Base-by-base conservation (phyloP, 1,284 basidiomycete species). In the Ceratobasidium sp. region DNA sequence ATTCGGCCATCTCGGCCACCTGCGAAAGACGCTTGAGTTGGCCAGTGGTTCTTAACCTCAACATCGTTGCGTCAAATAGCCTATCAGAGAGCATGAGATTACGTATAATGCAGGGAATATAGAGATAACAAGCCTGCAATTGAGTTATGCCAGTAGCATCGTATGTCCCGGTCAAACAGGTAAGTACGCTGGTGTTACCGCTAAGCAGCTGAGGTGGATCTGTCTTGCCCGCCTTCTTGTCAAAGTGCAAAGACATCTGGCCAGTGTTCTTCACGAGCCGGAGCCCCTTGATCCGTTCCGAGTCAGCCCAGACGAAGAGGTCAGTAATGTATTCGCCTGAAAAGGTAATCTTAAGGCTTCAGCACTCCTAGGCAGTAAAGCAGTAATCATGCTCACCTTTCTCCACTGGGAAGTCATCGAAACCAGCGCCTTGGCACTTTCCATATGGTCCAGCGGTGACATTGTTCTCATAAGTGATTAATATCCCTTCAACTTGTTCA, bases 321-420 rank as follows among this genome's bases (percentile, higher is more conserved):
- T 67, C 46, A 10, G 65, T 67, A 48, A 67, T 67, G 50, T 30
- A 48, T 67, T 67, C 65, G 16, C 27, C 65, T 67, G n/a, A n/a
- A 23, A 30, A 8, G 10, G 4, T 18, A 23, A 48, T 27, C 8
- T 16, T 67, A 10, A 12, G n/a, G 10, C 3, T 23, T 48, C 8
- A 6, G 5, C 20, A 27, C 7, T 14, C 48, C 27, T 30, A 30
- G 27, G 27, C 27, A 30, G 27, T 30, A 30, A 10, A 12, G n/a
- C 41, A 48, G 30, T 48, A 30, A 27, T 50, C 18, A 46, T 27
- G 23, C 65, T 18, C 23, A 50, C 65, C 65, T 50, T 30, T 48
- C 14, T 7, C 16, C 2, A 67, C 10, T 6, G 12, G n/a, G 27
- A 67, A 67, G 8, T 14, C 20, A 50, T 23, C n/a, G 30, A 50